These are phyloP conservation scores for Candida lessepsii DNA, from an alignment of 805 yeast genomes.

Conservation along the genomic window DNA sequence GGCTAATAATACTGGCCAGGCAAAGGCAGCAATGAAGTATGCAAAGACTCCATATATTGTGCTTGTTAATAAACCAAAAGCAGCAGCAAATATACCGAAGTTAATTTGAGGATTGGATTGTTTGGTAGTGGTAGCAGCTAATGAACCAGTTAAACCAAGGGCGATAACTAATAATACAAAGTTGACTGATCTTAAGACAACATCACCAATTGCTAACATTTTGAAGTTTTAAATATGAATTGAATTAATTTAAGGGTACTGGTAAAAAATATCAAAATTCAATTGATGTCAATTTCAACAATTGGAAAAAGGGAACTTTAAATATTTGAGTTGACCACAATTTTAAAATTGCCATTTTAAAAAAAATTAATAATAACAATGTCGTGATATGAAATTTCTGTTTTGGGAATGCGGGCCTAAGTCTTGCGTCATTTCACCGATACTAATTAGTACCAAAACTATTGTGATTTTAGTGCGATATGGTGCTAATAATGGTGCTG, in stretches of 20 bases:
- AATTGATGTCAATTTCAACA: conserved; percentile 3
- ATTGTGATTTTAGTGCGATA: background rate
- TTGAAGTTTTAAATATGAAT: background rate
- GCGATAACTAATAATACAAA: conserved; percentile 73
- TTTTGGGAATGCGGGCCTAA: conserved; percentile 4
- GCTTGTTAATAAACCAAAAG: conserved; percentile 80
- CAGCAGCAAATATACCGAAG: conserved; percentile 82
- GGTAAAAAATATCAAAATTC: conserved; percentile 4
- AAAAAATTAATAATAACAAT: conserved; percentile 7
- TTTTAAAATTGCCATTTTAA: conserved; percentile 8
- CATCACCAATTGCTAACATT: conserved; percentile 72
- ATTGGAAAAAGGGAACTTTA: conserved; percentile 8
- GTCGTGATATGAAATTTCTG: conserved; percentile 7
- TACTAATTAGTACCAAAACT: background rate
- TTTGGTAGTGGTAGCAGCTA: conserved; percentile 58
- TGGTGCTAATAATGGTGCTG: background rate
- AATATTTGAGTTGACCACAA: conserved; percentile 8
- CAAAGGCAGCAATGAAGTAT: conserved; percentile 70
- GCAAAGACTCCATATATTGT: conserved; percentile 78
- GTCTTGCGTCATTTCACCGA: background rate
- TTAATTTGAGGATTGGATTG: conserved; percentile 78
- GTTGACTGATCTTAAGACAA: conserved; percentile 69
- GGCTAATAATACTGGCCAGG: conserved; percentile 82
- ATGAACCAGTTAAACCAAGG: conserved; percentile 87
- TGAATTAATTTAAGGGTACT: background rate